A percentile compares a stretch with the other conserved stretches of the same genome.
Conservation (phyloP, 208 protist species). For the Acanthamoeba royreba region DNA sequence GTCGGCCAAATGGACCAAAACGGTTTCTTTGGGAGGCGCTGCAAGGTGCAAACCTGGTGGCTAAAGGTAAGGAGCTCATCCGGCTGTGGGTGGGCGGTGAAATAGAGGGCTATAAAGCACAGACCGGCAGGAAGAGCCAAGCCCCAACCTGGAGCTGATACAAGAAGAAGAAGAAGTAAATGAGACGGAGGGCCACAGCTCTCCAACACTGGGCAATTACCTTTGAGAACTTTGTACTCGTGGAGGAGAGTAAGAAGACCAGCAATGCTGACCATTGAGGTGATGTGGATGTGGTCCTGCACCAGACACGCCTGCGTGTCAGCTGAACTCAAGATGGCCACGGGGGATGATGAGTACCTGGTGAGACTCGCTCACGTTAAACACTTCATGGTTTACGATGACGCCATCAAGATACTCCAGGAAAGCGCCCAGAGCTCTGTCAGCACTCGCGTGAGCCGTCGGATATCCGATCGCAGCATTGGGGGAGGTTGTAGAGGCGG, state of each 20-base stretch:
- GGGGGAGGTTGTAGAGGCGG: not conserved
- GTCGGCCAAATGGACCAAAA: too few species aligned
- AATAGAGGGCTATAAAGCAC: not conserved
- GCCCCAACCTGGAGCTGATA: not conserved
- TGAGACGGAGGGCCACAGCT: not conserved
- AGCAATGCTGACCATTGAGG: not conserved
- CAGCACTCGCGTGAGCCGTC: not conserved
- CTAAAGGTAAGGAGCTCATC: conserved; percentile 5
- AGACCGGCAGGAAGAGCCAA: not conserved
- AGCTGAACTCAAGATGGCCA: too few species aligned
- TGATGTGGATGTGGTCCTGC: conserved; percentile 39
- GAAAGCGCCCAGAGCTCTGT: not conserved
- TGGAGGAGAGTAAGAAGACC: conserved; percentile 16
- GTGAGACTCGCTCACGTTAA: not conserved
- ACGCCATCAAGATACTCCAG: conserved; percentile 23
- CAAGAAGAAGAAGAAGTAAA: not conserved
- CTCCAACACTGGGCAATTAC: too few species aligned
- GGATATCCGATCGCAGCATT: not conserved
- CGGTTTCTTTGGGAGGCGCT: too few species aligned
- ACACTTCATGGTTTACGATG: not conserved
- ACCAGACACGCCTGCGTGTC: too few species aligned
- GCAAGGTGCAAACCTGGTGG: conserved; percentile 7
- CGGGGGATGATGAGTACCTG: too few species aligned
- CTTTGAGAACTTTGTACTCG: conserved; percentile 1
- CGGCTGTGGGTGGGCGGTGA: not conserved